phyloP scores from a whole-genome alignment of 140 eudicot genomes.

The Ambrosia hybrid region DNA sequence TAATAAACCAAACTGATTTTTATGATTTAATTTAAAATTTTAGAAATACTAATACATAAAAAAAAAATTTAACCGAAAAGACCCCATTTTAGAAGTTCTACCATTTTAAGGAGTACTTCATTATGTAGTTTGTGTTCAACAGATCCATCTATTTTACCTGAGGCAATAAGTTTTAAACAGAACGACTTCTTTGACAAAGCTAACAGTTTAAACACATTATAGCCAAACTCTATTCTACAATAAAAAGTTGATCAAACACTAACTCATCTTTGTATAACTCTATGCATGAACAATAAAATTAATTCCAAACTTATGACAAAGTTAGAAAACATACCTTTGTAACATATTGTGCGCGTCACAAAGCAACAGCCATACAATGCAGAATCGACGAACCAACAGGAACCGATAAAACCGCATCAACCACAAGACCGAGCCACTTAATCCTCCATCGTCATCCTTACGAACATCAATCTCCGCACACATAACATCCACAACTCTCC shows the following conservation, averaged over 20 bases:
- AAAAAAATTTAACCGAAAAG: background rate
- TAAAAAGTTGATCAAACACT: background rate
- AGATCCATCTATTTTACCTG: background rate
- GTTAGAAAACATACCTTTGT: conserved; percentile 30
- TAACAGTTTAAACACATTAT: background rate
- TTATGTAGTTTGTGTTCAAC: background rate
- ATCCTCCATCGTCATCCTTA: conserved; percentile 66
- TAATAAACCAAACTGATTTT: background rate
- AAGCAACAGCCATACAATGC: conserved; percentile 74
- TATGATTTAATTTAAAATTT: background rate
- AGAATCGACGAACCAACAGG: conserved; percentile 67
- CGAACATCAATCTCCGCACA: conserved; percentile 81
- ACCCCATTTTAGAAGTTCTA: background rate
- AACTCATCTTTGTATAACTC: background rate
- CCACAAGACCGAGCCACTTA: conserved; percentile 71
- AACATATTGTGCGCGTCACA: conserved; percentile 17
- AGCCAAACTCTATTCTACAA: background rate
- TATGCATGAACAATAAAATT: background rate
- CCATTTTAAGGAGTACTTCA: background rate
- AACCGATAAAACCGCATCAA: conserved; percentile 55
- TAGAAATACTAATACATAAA: background rate
- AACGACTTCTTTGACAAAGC: background rate
- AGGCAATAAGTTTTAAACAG: background rate
- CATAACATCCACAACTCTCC: conserved; percentile 66
- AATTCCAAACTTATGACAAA: conserved; percentile 6